Base-by-base conservation (phyloP, 2,329 filamentous ascomycete species). In the Penicillium sp. region DNA sequence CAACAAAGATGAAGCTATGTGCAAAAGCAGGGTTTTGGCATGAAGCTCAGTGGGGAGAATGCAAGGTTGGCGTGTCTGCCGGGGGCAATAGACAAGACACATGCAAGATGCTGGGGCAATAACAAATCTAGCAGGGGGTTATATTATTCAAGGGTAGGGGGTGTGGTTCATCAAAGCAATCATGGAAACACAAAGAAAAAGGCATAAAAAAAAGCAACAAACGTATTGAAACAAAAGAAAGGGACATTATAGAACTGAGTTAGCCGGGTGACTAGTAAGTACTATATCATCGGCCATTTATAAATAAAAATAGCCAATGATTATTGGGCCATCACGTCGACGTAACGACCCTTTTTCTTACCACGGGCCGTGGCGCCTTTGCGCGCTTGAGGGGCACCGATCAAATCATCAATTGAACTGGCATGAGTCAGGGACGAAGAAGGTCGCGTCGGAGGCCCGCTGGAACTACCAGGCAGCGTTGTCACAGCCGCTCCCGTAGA, bases 391-490 rank as follows among this genome's bases (percentile, higher is more conserved):
- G 88, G 84, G 4, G 88, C 86, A 5, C 90, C 90, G 19, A 99
- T 78, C 59, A 99, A 78, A 71, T 99, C 94, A 66, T 99, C 94
- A 68, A 99, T 95, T 64, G 89, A 94, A 73, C 87, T 95, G n/a
- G 91, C 90, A 68, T 90, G 91, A 73, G 90, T 95, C 81, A 96
- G 86, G 58, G 89, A 88, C 3, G 91, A 96, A 6, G 84, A 74
- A 4, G 91, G 91, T 58, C 89, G 79, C 10, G 86, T 86, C 35
- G 63, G 57, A 30, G 53, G 53, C n/a, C 75, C 71, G 18, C 70
- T 62, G 2, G 71, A 68, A 18, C 71, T 67, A 44, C 68, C 68
- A 6, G 74, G 69, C 8, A 74, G 70, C 34, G 69, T 68, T 29
- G 71, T 61, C 32, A 67, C 62, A 26, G 70, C 66, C 29, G 64